Evolutionary conservation across 805 yeast species (phyloP).

Genomic region (baker's yeast (Saccharomyces cerevisiae)): DNA sequence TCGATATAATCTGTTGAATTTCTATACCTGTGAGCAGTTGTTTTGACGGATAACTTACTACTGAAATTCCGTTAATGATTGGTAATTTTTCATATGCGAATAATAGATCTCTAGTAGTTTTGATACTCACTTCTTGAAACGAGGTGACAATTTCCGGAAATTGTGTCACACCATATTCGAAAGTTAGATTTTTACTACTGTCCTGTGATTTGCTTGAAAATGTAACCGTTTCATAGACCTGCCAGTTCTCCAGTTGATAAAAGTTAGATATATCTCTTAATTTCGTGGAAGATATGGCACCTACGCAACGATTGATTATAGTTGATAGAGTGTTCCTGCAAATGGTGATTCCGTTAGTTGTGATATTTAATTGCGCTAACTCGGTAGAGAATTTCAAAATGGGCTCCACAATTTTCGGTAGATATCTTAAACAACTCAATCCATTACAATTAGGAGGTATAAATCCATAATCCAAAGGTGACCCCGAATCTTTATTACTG

Average conservation of each 20-base stretch:
- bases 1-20: conserved; percentile 35
- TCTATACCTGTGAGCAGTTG: conserved; percentile 33
- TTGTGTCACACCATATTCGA: conserved; percentile 31
- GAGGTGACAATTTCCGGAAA: conserved; percentile 31
- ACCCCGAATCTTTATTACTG: conserved; percentile 19
- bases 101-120: conserved; percentile 28
- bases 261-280: conserved; percentile 40
- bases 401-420: conserved; percentile 39
- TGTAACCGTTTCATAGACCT: conserved; percentile 22
- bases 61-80: conserved; percentile 29
- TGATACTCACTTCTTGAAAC: conserved; percentile 30
- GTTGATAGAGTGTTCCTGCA: conserved; percentile 32
- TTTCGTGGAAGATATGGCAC: conserved; percentile 45
- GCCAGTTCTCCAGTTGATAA: conserved; percentile 36
- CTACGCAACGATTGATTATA: conserved; percentile 37
- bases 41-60: conserved; percentile 32
- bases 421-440: conserved; percentile 46
- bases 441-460: conserved; percentile 61
- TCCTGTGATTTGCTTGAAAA: conserved; percentile 3
- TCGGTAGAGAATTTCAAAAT: conserved; percentile 37
- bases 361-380: conserved; percentile 37
- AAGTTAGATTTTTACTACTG: not conserved
- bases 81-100: conserved; percentile 31
- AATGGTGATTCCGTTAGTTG: conserved; percentile 32
- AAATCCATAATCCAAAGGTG: conserved; percentile 39